Base-by-base conservation (phyloP, 768 basidiomycete genomes). In the Rhizopogon vinicolor region DNA sequence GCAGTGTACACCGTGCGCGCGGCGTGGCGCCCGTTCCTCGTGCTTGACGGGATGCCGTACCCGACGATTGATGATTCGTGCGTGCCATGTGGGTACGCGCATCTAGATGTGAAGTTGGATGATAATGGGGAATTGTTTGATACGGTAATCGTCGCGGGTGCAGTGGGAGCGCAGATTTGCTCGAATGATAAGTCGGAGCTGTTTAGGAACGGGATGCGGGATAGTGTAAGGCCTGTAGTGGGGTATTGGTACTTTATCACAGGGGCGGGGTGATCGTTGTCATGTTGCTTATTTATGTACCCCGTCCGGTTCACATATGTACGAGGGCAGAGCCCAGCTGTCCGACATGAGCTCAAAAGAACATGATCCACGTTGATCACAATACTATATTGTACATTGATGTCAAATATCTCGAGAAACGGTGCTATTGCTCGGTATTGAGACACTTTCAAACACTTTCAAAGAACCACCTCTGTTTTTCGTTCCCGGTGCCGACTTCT, bases 171-270 rank as follows among this genome's bases (percentile, higher is more conserved):
- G 29, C 68, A 68, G 53, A 69, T 69, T n/a, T 70, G 64, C 44
- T 70, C 61, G 35, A 66, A 63, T 19, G 68, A 63, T 49, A 68
- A 67, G 56, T 61, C 63, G 13, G 62, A 68, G 44, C 43, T 72
- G 50, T 71, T 68, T 54, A 56, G 63, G 31, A 65, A 66, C 18
- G 71, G 71, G 16, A 43, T 63, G 56, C 58, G 68, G 55, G 71
- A 72, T 50, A 72, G 64, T 3, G 63, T 71, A 16, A 59, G 59
- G 44, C 71, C 71, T 1, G 55, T 72, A 14, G 56, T 60, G 28
- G 71, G 62, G 13, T 72, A 69, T 69, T 72, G 71, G 71, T 60
- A 65, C 49, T 62, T 72, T 37, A 31, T 50, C 16, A 41, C 40
- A 16, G 40, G 8, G 40, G n/a, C 35, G 3, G 18, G 52, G 55